Base-by-base conservation (phyloP, 176 grass and related monocot genomes). In the Calamus simplicifolius region DNA sequence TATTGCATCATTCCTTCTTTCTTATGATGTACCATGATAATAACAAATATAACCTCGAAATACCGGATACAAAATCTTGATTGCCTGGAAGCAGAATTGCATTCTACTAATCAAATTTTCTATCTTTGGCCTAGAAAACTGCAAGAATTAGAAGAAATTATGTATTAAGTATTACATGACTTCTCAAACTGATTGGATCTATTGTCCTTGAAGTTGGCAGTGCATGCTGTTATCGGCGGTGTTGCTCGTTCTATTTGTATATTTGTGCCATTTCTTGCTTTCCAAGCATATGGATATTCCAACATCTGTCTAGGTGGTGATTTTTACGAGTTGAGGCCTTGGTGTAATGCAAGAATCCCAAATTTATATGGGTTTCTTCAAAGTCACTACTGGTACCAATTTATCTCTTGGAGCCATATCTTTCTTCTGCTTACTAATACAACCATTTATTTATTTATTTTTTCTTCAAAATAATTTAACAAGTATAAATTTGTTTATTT, bases 341-440 rank as follows among this genome's bases (percentile, higher is more conserved):
- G 92, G 87, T 97, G 92, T 69, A 74, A 63, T 73, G 64, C 64
- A 65, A 97, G 77, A 80, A 48, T 91, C 35, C 92, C 92, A 50
- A 62, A 80, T 68, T 56, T 97, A 64, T 97, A 97, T 80, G 79
- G 87, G 59, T 97, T 85, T 69, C 78, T 97, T 73, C 87, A 97
- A 68, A 87, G 75, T 67, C 84, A 91, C 57, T 97, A 91, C 66
- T 97, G 92, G 87, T 97, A 97, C 68, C 66, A 75, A 4, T 67
- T 77, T 71, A 27, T 52, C 72, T 16, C 18, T 48, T 50, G 25
- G 35, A 16, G 6, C 49, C 35, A 19, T 28, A 1, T 16, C 59
- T 64, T 56, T 6, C 6, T 27, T 72, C 10, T 56, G 21, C 35
- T 12, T 43, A 43, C 35, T 43, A 43, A 13, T 31, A 31, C 12